Conservation (phyloP, 768 basidiomycete species). For the Amanita pseudoporphyria region DNA sequence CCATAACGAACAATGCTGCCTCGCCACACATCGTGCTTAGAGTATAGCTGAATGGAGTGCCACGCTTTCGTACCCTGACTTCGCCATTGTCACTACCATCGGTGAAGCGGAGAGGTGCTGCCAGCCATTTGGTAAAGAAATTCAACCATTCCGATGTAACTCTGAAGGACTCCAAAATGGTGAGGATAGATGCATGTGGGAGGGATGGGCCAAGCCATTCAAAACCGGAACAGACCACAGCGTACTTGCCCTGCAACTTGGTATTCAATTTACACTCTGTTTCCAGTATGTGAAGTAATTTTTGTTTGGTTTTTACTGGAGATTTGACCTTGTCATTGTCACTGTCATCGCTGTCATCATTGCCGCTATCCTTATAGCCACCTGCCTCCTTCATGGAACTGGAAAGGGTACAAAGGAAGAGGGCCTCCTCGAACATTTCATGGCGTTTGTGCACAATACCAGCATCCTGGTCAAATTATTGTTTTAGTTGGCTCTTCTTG, state of each 20-base stretch:
- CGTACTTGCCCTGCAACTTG: slow-evolving; percentile 22
- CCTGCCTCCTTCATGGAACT: slow-evolving; percentile 11
- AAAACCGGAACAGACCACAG: slow-evolving; percentile 29
- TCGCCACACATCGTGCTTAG: slow-evolving; percentile 27
- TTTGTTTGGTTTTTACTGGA: slow-evolving; percentile 24
- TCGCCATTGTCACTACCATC: slow-evolving; percentile 16
- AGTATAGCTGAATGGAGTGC: slow-evolving; percentile 33
- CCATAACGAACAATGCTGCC: slow-evolving; percentile 32
- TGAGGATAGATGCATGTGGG: slow-evolving; percentile 28
- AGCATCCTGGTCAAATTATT: too few relatives aligned
- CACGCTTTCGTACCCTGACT: slow-evolving; percentile 26
- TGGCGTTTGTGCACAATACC: too few relatives aligned
- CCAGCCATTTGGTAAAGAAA: slow-evolving; percentile 25
- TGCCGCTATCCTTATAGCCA: slow-evolving; percentile 22
- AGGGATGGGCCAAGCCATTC: slow-evolving; percentile 36
- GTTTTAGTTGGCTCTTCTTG: too few relatives aligned
- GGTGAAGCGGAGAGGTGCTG: slow-evolving; percentile 24
- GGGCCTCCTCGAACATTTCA: too few relatives aligned
- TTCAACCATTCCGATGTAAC: slow-evolving; percentile 14
- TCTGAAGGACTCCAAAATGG: slow-evolving; percentile 17
- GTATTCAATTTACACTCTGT: slow-evolving; percentile 32
- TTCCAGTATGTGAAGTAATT: slow-evolving; percentile 29
- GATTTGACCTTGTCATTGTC: slow-evolving; percentile 7
- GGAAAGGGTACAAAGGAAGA: slow-evolving; percentile 26
- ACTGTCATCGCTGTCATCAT: slow-evolving; percentile 15